phyloP scores from a whole-genome alignment of 768 basidiomycete species.

The Xerocomus spinulosus region DNA sequence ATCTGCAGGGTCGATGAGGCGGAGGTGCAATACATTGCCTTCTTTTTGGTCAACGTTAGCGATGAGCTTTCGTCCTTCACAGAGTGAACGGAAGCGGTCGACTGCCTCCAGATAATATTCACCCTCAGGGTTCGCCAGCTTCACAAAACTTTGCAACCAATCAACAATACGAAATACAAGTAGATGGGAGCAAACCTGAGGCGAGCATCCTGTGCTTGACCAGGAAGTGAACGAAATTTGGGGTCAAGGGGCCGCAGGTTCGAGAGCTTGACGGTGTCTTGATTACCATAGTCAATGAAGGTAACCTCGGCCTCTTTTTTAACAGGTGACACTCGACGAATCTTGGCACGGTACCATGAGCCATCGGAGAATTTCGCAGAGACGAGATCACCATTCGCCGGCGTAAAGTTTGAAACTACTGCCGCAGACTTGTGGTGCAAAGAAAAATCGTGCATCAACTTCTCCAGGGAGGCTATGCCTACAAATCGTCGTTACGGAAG shows the following conservation, averaged over 20 bases:
- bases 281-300: slow-evolving; percentile 95
- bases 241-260: slow-evolving; percentile 84
- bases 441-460: slow-evolving; percentile 92
- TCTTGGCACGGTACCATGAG: slow-evolving; percentile 93
- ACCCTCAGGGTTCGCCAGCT: slow-evolving; percentile 71
- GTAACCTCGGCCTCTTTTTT: slow-evolving; percentile 94
- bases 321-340: slow-evolving; percentile 76
- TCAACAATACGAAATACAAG: neutral
- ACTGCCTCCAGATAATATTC: slow-evolving; percentile 86
- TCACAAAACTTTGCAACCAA: slow-evolving; percentile 64
- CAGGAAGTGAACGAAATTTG: slow-evolving; percentile 84
- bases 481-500: slow-evolving; percentile 1
- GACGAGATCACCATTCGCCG: slow-evolving; percentile 84
- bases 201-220: slow-evolving; percentile 93
- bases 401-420: slow-evolving; percentile 64
- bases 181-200: slow-evolving; percentile 52
- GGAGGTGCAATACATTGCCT: slow-evolving; percentile 72
- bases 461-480: slow-evolving; percentile 91
- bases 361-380: slow-evolving; percentile 94
- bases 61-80: slow-evolving; percentile 91
- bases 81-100: slow-evolving; percentile 78
- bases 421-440: slow-evolving; percentile 71
- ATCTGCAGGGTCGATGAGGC: slow-evolving; percentile 86
- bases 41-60: slow-evolving; percentile 93
- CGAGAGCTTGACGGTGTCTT: slow-evolving; percentile 80